Evolutionary conservation across 306 rosid genomes (phyloP).

Genomic region (Spatholobus suberectus): DNA sequence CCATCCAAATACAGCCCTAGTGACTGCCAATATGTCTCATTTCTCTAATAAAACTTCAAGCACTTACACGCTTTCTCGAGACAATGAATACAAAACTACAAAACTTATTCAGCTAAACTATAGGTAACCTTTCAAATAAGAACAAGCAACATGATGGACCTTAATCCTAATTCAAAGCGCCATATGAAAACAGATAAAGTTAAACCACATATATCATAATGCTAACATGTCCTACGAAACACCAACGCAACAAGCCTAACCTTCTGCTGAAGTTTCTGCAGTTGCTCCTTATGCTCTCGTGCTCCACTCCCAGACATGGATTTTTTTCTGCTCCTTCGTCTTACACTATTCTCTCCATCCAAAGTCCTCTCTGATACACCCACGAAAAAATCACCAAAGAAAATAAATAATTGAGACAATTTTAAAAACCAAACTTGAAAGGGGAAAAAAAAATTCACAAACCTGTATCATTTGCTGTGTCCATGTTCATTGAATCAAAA

Average conservation of each 20-base stretch:
- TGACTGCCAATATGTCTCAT: not conserved
- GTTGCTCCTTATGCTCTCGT: slow-evolving; percentile 70
- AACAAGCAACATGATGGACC: slow-evolving; percentile 11
- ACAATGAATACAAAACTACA: slow-evolving; percentile 1
- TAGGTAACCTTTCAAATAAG: slow-evolving; percentile 22
- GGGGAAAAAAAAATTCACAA: not conserved
- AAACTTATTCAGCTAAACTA: not conserved
- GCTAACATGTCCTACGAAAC: slow-evolving; percentile 1
- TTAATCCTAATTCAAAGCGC: slow-evolving; percentile 14
- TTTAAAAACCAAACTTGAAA: not conserved
- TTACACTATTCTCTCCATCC: slow-evolving; percentile 43
- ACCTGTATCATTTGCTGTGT: slow-evolving; percentile 27
- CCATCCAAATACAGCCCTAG: not conserved
- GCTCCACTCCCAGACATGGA: slow-evolving; percentile 54
- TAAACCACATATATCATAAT: slow-evolving; percentile 1
- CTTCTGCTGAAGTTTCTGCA: slow-evolving; percentile 72
- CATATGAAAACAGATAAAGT: not conserved
- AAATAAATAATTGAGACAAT: not conserved
- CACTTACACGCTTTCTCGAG: not conserved
- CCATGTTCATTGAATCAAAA: slow-evolving; percentile 33
- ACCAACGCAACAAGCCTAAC: slow-evolving; percentile 37
- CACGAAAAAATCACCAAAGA: not conserved
- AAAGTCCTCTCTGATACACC: slow-evolving; percentile 42
- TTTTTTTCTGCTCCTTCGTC: slow-evolving; percentile 36
- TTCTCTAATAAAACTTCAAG: slow-evolving; percentile 28